phyloP scores from a whole-genome alignment of 805 yeast species.

The Wickerhamiella siamensis region DNA sequence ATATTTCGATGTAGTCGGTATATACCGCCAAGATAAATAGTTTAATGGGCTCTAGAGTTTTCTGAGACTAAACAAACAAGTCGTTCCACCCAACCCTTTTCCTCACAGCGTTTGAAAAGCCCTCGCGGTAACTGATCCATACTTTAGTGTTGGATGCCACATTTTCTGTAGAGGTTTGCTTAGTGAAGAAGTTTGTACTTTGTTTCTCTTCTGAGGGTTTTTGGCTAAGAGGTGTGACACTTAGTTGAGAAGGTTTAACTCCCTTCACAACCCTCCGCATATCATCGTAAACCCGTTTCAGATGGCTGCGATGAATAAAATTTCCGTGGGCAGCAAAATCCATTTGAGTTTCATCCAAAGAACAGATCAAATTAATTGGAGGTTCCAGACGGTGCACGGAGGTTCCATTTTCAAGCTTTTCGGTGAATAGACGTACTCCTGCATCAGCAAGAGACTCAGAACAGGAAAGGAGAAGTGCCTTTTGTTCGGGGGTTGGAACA shows the following conservation, averaged over 20 bases:
- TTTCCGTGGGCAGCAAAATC: conserved; percentile 4
- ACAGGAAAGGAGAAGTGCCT: conserved; percentile 10
- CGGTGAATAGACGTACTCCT: conserved; percentile 16
- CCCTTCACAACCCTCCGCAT: conserved; percentile 1
- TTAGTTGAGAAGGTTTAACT: background rate
- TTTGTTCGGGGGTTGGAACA: conserved; percentile 9
- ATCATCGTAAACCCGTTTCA: conserved; percentile 5
- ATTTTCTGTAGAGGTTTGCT: background rate
- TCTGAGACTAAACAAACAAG: conserved; percentile 23
- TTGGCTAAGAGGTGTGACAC: background rate
- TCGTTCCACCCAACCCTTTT: conserved; percentile 68
- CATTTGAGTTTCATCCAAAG: conserved; percentile 9
- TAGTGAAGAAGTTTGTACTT: background rate
- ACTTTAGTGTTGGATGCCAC: conserved; percentile 20
- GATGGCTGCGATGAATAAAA: conserved; percentile 7
- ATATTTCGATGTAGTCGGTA: too few species aligned
- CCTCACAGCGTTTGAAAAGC: conserved; percentile 81
- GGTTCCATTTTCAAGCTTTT: conserved; percentile 21
- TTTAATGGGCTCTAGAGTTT: too few species aligned
- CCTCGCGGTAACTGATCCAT: conserved; percentile 90
- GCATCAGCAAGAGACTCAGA: conserved; percentile 17
- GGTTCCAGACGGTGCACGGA: conserved; percentile 23
- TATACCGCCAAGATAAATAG: too few species aligned
- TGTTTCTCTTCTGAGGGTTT: background rate
- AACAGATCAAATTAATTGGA: conserved; percentile 21